Percentiles rank a stretch among this genome's conserved stretches.
These are phyloP conservation scores for Fusarium tricinctum DNA, from an alignment of 2,329 filamentous ascomycete genomes.

Conservation along the genomic window DNA sequence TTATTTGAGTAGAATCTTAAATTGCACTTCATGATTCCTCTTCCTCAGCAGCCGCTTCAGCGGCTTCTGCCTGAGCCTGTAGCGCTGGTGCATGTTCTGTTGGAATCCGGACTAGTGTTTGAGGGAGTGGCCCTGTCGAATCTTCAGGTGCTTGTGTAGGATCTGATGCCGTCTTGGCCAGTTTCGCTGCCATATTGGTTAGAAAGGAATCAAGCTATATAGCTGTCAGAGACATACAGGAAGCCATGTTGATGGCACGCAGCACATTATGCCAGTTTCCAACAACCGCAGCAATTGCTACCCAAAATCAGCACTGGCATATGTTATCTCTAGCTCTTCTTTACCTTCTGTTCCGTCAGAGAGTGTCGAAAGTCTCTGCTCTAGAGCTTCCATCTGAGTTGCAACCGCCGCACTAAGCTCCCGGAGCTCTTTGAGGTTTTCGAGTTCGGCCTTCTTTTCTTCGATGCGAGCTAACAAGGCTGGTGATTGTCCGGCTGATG, in stretches of 20 bases:
- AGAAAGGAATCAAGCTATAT: background rate
- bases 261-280: slow-evolving; percentile 91
- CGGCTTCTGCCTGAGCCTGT: slow-evolving; percentile 71
- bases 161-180: slow-evolving; percentile 71
- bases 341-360: slow-evolving; percentile 86
- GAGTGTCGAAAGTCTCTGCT: slow-evolving; percentile 81
- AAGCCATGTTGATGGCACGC: slow-evolving; percentile 88
- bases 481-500: slow-evolving; percentile 73
- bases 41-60: slow-evolving; percentile 60
- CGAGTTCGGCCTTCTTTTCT: slow-evolving; percentile 87
- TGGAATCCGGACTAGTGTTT: slow-evolving; percentile 87
- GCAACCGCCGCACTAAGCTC: slow-evolving; percentile 84
- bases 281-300: slow-evolving; percentile 86
- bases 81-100: slow-evolving; percentile 80
- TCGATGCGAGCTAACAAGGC: slow-evolving; percentile 81
- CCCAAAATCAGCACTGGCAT: slow-evolving; percentile 42
- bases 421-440: slow-evolving; percentile 81
- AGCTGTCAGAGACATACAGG: slow-evolving; percentile 68
- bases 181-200: slow-evolving; percentile 68
- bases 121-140: slow-evolving; percentile 72
- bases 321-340: background rate
- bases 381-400: slow-evolving; percentile 84
- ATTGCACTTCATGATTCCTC: slow-evolving; percentile 47
- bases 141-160: slow-evolving; percentile 55
- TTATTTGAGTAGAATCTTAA: background rate